Conservation (phyloP, 2,329 filamentous ascomycete species). For the Cordyceps farinosa region DNA sequence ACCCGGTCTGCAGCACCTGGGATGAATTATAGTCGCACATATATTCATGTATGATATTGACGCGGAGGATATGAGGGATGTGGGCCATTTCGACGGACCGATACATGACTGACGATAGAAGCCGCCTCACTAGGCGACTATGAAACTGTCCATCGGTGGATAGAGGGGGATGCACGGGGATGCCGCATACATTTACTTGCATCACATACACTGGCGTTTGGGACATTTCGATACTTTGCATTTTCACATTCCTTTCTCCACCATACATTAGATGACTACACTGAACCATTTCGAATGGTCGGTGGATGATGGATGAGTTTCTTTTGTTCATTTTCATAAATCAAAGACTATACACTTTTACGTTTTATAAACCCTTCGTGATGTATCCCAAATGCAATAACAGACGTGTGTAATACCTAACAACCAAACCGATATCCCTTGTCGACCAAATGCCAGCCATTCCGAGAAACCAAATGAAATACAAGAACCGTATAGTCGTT, state of each 20-base stretch:
- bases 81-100: neutral
- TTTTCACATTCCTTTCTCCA: conserved; percentile 10
- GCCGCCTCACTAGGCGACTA: neutral
- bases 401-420: neutral
- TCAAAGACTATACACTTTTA: neutral
- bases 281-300: neutral
- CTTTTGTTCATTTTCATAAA: neutral
- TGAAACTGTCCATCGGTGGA: neutral
- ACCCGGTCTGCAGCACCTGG: neutral
- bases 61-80: neutral
- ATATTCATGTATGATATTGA: conserved; percentile 1
- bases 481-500: conserved; percentile 6
- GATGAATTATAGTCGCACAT: neutral
- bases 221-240: neutral
- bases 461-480: neutral
- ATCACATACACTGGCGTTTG: conserved; percentile 17
- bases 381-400: neutral
- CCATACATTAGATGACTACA: conserved; percentile 5
- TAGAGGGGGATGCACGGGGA: neutral
- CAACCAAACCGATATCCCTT: neutral
- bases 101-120: conserved; percentile 9
- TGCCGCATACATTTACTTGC: conserved; percentile 10
- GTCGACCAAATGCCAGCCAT: neutral
- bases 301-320: neutral
- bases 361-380: neutral